These are phyloP conservation scores for Ephemerocybe angulata DNA, from an alignment of 768 basidiomycete species.

Conservation along the genomic window DNA sequence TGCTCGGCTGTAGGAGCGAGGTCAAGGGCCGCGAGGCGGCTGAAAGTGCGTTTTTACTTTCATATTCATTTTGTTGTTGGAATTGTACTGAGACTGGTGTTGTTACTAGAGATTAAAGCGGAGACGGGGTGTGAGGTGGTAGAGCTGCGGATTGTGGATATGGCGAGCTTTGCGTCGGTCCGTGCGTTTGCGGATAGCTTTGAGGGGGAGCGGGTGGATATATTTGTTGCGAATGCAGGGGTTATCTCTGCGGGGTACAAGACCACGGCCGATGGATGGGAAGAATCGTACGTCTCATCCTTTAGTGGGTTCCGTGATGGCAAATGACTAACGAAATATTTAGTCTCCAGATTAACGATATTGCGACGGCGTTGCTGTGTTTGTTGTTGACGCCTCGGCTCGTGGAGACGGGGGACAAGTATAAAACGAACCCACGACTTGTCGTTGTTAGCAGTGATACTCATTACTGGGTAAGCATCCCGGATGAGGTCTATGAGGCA, in stretches of 20 bases:
- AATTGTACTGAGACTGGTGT: background rate
- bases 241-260: constrained; percentile 14
- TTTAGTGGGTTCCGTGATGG: background rate
- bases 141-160: constrained; percentile 40
- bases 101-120: constrained; percentile 21
- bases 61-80: background rate
- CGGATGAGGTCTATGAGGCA: constrained; percentile 17
- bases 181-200: constrained; percentile 34
- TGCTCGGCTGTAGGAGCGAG: constrained; percentile 37
- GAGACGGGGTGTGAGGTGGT: constrained; percentile 31
- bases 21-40: constrained; percentile 34
- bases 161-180: constrained; percentile 39
- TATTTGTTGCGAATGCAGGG: constrained; percentile 43
- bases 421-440: constrained; percentile 26
- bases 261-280: constrained; percentile 38
- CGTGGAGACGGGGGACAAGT: constrained; percentile 28
- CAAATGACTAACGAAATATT: background rate
- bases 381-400: constrained; percentile 40
- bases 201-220: constrained; percentile 34
- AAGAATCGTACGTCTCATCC: constrained; percentile 28
- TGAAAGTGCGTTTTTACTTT: constrained; percentile 23
- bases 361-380: constrained; percentile 35
- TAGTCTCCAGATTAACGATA: constrained; percentile 44
- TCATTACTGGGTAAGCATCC: constrained; percentile 28
- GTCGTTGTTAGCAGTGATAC: constrained; percentile 40